These are phyloP conservation scores for Artemisia tridentata DNA, from an alignment of 129 eudicot species.

Conservation along the genomic window DNA sequence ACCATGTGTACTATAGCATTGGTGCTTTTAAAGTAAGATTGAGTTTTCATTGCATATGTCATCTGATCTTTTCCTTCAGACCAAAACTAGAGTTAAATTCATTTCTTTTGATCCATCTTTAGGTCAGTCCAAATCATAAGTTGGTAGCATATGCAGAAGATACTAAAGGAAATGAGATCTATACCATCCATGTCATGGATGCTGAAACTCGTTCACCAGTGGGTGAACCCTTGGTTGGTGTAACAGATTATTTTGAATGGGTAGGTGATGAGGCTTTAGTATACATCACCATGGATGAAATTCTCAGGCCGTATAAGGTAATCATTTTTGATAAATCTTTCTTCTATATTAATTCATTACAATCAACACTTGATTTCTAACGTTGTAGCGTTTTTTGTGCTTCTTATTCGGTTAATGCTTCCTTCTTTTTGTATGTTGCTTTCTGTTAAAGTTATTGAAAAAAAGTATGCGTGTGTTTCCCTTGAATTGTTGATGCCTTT, in stretches of 20 bases:
- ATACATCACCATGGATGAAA: conserved; percentile 87
- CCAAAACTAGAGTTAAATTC: background rate
- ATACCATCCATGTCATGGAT: conserved; percentile 70
- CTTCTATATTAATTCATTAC: background rate
- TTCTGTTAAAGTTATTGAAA: background rate
- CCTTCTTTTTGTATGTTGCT: background rate
- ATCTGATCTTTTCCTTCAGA: background rate
- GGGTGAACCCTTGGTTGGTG: conserved; percentile 76
- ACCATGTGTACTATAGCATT: conserved; percentile 61
- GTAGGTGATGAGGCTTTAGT: conserved; percentile 84
- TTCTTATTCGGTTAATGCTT: too few species aligned
- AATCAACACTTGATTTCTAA: background rate
- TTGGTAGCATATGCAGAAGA: conserved; percentile 94
- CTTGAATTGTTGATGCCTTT: background rate
- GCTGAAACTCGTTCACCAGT: conserved; percentile 60
- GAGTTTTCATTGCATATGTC: conserved; percentile 11
- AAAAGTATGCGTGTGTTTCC: background rate
- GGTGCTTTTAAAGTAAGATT: conserved; percentile 64
- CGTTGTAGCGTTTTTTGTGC: background rate
- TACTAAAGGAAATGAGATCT: conserved; percentile 93
- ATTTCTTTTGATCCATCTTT: conserved; percentile 12
- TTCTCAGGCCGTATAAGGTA: conserved; percentile 91
- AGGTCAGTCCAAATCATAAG: conserved; percentile 86
- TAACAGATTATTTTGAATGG: conserved; percentile 74
- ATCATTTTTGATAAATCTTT: conserved; percentile 7